Base-by-base conservation (phyloP, 139 green algal genomes). In the Microglena sp. region DNA sequence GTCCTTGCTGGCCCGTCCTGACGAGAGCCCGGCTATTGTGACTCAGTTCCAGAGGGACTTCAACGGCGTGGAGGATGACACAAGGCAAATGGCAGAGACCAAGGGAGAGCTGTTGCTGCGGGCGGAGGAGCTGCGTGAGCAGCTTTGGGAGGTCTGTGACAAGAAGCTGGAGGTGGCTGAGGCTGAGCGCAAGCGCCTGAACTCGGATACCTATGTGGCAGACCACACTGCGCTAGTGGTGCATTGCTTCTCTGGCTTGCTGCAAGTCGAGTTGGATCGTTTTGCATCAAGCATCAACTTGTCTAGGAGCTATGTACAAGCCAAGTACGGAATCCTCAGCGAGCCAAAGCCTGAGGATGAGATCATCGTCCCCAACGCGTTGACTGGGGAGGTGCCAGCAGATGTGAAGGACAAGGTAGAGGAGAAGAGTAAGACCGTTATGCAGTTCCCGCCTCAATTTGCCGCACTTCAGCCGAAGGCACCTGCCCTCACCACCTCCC, bases 141-240 rank as follows among this genome's bases (percentile, higher is more conserved):
- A 64, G 18, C 75, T 92, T 36, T 92, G 86, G 86, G 78, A 79
- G 8, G 27, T 89, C 27, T 90, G 83, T 59, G 86, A 92, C 66
- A 45, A 46, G 33, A 84, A 84, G 67, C 72, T 81, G 50, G 76
- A 82, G 56, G 75, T 77, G 36, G 77, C 74, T 24, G 75, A 83
- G 61, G 75, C 82, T 31, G 71, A 83, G 67, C 67, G 70, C 3
- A 55, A 57, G 2, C 46, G 66, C 6, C 27, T 86, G 36, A 70
- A 63, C 7, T 62, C 69, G 3, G 77, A 81, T 36, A 66, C 69
- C 0, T 84, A 78, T 31, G 69, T 83, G 34, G 31, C 62, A 4
- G 76, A 85, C 64, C 77, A 84, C 40, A 56, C 26, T 0, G 33
- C 15, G 15, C 32, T 75, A 7, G 53, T 77, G 4, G 62, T 32